Evolutionary conservation across 257 asterid genomes (phyloP).

Genomic region (Capsicum pubescens): DNA sequence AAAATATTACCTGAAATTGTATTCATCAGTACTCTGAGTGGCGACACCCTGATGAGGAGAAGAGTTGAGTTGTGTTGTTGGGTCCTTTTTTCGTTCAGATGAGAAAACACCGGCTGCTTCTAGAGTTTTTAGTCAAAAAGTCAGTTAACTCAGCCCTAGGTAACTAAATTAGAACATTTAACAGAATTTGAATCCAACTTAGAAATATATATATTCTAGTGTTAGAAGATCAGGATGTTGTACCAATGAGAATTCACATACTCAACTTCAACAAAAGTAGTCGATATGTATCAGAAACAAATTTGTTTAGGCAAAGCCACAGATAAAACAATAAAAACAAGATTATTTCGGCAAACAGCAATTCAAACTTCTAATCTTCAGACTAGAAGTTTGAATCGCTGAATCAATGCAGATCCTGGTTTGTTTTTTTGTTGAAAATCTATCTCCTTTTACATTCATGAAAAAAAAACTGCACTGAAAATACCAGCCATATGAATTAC

Average conservation of each 20-base stretch:
- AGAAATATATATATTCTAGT: neutral
- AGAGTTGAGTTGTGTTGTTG: no score
- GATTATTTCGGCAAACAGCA: neutral
- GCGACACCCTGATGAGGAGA: no score
- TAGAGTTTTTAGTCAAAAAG: no score
- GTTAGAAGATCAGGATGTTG: neutral
- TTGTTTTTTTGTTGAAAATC: neutral
- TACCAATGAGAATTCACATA: neutral
- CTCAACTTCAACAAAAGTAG: constrained; percentile 6
- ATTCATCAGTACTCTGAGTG: no score
- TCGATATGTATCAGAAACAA: neutral
- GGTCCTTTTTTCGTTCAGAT: no score
- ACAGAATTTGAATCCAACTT: neutral
- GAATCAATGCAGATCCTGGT: neutral
- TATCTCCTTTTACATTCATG: constrained; percentile 8
- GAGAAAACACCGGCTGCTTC: no score
- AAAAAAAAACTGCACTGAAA: neutral
- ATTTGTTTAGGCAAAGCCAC: neutral
- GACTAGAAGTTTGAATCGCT: neutral
- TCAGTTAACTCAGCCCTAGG: neutral
- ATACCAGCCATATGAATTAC: constrained; percentile 18
- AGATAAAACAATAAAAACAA: constrained; percentile 17
- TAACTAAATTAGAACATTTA: neutral
- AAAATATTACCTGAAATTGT: no score
- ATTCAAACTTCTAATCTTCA: constrained; percentile 2